A percentile compares a stretch with the other conserved stretches of the same genome.
These are phyloP conservation scores for Xylariaceae sp. DNA, from an alignment of 2,329 filamentous ascomycete genomes.

Conservation along the genomic window DNA sequence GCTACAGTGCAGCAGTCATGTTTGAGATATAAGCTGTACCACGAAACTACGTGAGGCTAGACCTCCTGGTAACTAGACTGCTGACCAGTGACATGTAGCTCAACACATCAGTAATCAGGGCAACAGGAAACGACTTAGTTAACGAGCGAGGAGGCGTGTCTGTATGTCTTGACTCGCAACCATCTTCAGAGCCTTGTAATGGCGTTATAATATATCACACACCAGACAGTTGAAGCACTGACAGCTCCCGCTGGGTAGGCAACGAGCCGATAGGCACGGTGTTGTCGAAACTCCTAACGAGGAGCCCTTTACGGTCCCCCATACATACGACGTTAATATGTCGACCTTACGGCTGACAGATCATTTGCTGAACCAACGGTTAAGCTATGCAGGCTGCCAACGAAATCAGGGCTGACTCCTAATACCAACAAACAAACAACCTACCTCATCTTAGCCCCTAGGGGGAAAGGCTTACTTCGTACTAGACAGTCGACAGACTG, in stretches of 20 bases:
- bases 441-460: not conserved
- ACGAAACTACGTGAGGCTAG: not conserved
- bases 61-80: not conserved
- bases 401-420: not conserved
- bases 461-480: not conserved
- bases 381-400: not conserved
- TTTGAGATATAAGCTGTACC: not conserved
- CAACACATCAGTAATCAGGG: not conserved
- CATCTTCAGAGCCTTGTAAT: not conserved
- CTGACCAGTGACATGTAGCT: not conserved
- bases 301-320: not conserved
- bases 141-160: not conserved
- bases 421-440: not conserved
- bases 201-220: not conserved
- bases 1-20: not conserved
- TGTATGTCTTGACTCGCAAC: not conserved
- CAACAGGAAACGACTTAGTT: not conserved
- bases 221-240: not conserved
- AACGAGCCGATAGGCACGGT: not conserved
- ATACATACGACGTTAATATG: not conserved
- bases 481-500: not conserved
- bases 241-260: not conserved
- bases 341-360: not conserved
- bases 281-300: not conserved
- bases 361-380: not conserved